Conservation (phyloP, 2,329 filamentous ascomycete genomes). For the Blastomyces emzantsi region DNA sequence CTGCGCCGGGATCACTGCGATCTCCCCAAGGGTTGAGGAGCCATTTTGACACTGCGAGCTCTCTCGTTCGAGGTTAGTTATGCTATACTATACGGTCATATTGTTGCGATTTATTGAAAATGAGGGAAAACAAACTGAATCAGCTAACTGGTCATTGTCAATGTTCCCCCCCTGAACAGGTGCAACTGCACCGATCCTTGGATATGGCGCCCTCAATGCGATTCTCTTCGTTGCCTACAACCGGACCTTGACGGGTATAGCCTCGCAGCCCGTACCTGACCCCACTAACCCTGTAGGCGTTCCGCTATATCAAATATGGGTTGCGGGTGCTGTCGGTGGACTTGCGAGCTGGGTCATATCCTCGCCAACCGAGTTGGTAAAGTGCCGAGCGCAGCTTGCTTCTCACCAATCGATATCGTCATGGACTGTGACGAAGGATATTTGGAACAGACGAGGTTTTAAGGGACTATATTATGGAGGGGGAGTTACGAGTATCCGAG, state of each 20-base stretch:
- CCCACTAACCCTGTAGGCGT: slow-evolving; percentile 37
- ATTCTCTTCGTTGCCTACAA: slow-evolving; percentile 88
- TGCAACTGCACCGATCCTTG: slow-evolving; percentile 73
- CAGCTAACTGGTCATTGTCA: background rate
- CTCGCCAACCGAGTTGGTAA: slow-evolving; percentile 82
- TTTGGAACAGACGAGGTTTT: slow-evolving; percentile 51
- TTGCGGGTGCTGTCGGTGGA: slow-evolving; percentile 72
- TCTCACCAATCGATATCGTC: slow-evolving; percentile 44
- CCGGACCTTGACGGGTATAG: slow-evolving; percentile 59
- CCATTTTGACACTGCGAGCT: slow-evolving; percentile 28
- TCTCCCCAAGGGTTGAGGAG: slow-evolving; percentile 20
- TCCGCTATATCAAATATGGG: slow-evolving; percentile 59
- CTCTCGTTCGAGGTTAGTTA: slow-evolving; percentile 33
- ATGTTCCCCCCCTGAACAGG: slow-evolving; percentile 39
- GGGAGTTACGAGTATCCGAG: slow-evolving; percentile 67
- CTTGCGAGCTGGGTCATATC: slow-evolving; percentile 79
- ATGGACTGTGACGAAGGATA: slow-evolving; percentile 54
- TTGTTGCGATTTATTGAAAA: background rate
- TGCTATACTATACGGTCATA: background rate
- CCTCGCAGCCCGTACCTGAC: slow-evolving; percentile 31
- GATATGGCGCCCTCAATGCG: slow-evolving; percentile 85
- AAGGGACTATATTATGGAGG: slow-evolving; percentile 75
- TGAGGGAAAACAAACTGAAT: background rate
- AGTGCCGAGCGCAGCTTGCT: slow-evolving; percentile 74
- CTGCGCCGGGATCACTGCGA: slow-evolving; percentile 20